Evolutionary conservation across 805 yeast genomes (phyloP), one percentile per base, ranked within the genome.

Genomic region (Candida odintsovae): DNA sequence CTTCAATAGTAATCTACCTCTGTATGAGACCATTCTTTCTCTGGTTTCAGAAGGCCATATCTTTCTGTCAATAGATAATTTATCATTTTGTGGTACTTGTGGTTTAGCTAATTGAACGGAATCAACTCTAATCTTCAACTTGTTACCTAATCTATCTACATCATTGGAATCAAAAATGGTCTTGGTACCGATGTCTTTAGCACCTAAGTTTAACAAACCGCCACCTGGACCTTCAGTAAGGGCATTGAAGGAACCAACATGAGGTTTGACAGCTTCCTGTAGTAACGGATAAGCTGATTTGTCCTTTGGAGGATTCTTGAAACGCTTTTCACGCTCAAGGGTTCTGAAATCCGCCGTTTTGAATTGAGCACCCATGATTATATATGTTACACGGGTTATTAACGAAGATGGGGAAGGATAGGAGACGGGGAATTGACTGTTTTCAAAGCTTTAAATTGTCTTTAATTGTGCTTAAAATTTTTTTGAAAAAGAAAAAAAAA

Each of bases 221-320:
- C 92, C 95, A 39, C 74, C 82, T 21, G 86, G 80, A 39, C 96
- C 96, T 48, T 87, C 95, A 21, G 96, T 86, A 47, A 94, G 73
- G 6, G 97, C 97, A 73, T 94, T 86, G 75, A 94, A 94, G 2
- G 98, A 92, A 9, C 96, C 97, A 46, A 94, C 78, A 65, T 94
- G 99, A 6, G 99, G 99, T 47, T 81, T 80, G 37, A 94, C 94
- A 15, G 99, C 98, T 52, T 89, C 96, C 48, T 78, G 77, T 33
- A 94, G 75, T 37, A 90, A 68, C 15, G 97, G 96, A 59, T 71
- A 92, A 8, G 87, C 87, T 26, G 88, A 75, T 63, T 85, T 78
- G 60, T 87, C 96, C 68, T 80, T 83, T 43, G 97, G 95, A 41
- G 99, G 99, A 63, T 87, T 82, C 57, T 78, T 77, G 70, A 89